These are phyloP conservation scores for Bipolaris victoriae DNA, from an alignment of 2,329 filamentous ascomycete genomes.

Conservation along the genomic window DNA sequence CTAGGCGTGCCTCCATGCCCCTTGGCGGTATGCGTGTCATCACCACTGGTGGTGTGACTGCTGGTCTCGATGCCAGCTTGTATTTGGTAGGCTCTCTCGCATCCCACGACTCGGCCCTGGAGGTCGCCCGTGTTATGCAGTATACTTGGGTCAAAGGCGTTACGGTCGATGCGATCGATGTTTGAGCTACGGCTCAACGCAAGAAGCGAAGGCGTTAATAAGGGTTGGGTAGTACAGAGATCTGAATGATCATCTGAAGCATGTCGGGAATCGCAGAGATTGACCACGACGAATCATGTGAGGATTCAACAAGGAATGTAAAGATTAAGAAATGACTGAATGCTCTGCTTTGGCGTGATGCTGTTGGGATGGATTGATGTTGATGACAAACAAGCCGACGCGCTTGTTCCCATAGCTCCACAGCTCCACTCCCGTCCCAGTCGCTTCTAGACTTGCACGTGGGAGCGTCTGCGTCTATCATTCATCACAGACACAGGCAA, in stretches of 20 bases:
- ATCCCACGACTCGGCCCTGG: slow-evolving; percentile 74
- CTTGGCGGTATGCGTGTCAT: slow-evolving; percentile 74
- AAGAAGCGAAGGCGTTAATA: slow-evolving; percentile 37
- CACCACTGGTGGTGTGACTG: slow-evolving; percentile 77
- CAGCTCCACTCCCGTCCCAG: neutral
- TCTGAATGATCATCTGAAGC: slow-evolving; percentile 28
- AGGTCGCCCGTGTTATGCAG: slow-evolving; percentile 77
- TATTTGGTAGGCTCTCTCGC: slow-evolving; percentile 86
- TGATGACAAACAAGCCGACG: neutral
- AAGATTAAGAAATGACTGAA: slow-evolving; percentile 10
- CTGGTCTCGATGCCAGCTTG: slow-evolving; percentile 81
- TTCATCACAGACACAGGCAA: neutral
- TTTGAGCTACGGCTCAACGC: slow-evolving; percentile 58
- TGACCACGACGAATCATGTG: slow-evolving; percentile 38
- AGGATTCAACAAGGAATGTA: slow-evolving; percentile 34
- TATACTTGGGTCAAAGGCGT: slow-evolving; percentile 86
- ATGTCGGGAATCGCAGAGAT: slow-evolving; percentile 37
- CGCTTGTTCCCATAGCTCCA: slow-evolving; percentile 2
- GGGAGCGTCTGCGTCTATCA: too few species aligned
- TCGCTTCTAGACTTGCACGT: neutral
- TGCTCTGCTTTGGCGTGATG: neutral
- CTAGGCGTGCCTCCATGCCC: slow-evolving; percentile 76
- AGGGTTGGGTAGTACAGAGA: slow-evolving; percentile 27
- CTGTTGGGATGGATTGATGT: neutral
- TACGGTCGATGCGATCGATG: slow-evolving; percentile 83